Evolutionary conservation across 495 filamentous ascomycete genomes (phyloP), one percentile per base, ranked within the genome.

Genomic region (Halenospora varia): DNA sequence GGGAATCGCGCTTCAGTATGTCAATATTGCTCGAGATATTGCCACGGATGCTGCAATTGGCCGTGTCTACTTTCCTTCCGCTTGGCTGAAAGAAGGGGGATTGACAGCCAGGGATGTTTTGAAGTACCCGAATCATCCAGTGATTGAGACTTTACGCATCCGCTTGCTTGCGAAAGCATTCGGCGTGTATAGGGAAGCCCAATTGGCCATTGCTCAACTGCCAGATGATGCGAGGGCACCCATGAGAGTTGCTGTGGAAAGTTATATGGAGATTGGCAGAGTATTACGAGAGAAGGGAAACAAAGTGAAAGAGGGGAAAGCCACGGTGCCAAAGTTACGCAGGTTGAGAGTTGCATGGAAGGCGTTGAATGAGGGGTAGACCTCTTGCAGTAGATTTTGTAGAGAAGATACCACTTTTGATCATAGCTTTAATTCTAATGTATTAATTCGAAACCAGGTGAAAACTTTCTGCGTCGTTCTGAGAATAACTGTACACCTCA

Each of bases 21-120:
- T 88, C 51, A 89, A 88, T 56, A 87, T 89, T 57, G 82, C 86
- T 23, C 82, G 86, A 8, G 86, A 89, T 59, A 82, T 88, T 19
- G 56, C 66, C 9, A 79, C 81, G 3, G 86, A 88, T 65, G 81
- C 86, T 0, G 65, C 64, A 9, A 82, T 85, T 39, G 71, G 72
- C 0, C 76, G 86, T 3, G 83, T 86, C 4, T 89, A 89, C 62
- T 53, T 88, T 3, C 86, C 86, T 0, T 71, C 72, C 0, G 67
- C 56, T 1, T 89, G 86, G 86, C 72, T 89, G 1, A 70, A 76
- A 19, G 73, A 78, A 23, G 77, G 73, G 53, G 77, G 74, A 10
- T 56, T 88, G 4, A 77, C 74, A 0, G 76, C 78, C 1, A 61
- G 77, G 18, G 73, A 77, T 50, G 71, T 88, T 25, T 54, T 88